These are phyloP conservation scores for Starmerella potacharoeniae DNA, from an alignment of 805 yeast genomes.

Conservation along the genomic window DNA sequence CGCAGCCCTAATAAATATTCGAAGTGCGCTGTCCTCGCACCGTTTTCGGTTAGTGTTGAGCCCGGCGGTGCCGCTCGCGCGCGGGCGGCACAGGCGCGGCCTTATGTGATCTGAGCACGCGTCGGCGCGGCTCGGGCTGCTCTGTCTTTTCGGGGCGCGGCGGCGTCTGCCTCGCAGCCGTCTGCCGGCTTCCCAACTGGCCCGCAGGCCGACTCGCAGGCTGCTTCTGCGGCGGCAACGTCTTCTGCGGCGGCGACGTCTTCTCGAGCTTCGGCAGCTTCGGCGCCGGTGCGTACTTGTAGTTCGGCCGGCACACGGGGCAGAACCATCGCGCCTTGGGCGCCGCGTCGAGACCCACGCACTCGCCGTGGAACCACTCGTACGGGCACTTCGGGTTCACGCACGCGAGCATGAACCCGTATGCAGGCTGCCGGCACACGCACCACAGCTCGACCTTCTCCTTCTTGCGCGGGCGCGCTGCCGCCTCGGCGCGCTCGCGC, in stretches of 20 bases:
- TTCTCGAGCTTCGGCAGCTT: background rate
- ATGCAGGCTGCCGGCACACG: constrained; percentile 36
- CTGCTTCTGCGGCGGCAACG: background rate
- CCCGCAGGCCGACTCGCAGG: too few relatives aligned
- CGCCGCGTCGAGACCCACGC: constrained; percentile 66
- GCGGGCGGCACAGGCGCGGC: too few relatives aligned
- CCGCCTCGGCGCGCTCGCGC: background rate
- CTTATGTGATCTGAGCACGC: too few relatives aligned
- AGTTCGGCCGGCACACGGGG: constrained; percentile 39
- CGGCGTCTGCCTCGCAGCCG: too few relatives aligned
- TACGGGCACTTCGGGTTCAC: constrained; percentile 64
- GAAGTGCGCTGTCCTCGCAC: too few relatives aligned
- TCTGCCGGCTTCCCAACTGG: too few relatives aligned
- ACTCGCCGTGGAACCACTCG: constrained; percentile 91
- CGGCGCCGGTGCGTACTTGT: background rate
- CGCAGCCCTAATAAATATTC: too few relatives aligned
- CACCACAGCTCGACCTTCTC: constrained; percentile 32
- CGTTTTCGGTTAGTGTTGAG: too few relatives aligned
- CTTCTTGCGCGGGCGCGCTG: background rate
- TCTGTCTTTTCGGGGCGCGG: too few relatives aligned
- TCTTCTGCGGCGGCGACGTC: background rate
- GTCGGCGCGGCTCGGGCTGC: too few relatives aligned
- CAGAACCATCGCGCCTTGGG: constrained; percentile 79
- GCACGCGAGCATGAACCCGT: constrained; percentile 85
- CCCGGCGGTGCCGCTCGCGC: too few relatives aligned